A percentile compares a stretch with the other conserved stretches of the same genome.
Evolutionary conservation across 1,284 basidiomycete species (phyloP).

Genomic region (Chiua sp.): DNA sequence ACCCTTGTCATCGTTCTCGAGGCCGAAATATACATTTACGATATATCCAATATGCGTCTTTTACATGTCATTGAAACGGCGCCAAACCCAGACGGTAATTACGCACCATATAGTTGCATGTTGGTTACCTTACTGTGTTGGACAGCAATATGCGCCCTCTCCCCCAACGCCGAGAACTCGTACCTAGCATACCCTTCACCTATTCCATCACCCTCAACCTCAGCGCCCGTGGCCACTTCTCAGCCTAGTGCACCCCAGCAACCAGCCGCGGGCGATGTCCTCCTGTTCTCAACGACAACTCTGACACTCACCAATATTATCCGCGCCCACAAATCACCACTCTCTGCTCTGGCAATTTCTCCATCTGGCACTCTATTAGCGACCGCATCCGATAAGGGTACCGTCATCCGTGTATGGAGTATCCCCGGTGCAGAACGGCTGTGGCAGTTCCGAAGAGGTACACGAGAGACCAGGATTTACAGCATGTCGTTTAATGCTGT

Average conservation of each 20-base stretch:
- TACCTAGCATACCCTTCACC: slow-evolving; percentile 97
- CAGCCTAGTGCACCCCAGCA: slow-evolving; percentile 49
- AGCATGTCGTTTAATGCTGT: slow-evolving; percentile 93
- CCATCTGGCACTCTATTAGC: slow-evolving; percentile 90
- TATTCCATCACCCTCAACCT: slow-evolving; percentile 80
- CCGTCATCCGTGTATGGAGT: slow-evolving; percentile 95
- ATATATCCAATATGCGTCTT: slow-evolving; percentile 98
- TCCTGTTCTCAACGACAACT: slow-evolving; percentile 92
- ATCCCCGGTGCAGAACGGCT: slow-evolving; percentile 92
- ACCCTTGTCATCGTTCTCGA: slow-evolving; percentile 96
- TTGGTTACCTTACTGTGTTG: neutral
- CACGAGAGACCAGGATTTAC: slow-evolving; percentile 86
- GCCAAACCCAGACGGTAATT: slow-evolving; percentile 89
- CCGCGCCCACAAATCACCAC: slow-evolving; percentile 95
- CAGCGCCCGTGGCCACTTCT: slow-evolving; percentile 50
- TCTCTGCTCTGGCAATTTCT: slow-evolving; percentile 90
- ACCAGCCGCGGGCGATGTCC: slow-evolving; percentile 78
- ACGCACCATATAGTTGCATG: neutral
- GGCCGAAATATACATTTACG: slow-evolving; percentile 97
- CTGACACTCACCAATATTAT: slow-evolving; percentile 95
- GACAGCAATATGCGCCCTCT: slow-evolving; percentile 92
- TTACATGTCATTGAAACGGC: slow-evolving; percentile 98
- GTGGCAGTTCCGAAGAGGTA: slow-evolving; percentile 94
- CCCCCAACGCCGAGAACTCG: slow-evolving; percentile 94
- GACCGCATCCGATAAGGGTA: slow-evolving; percentile 95